Percentiles rank a stretch among this genome's conserved stretches.
phyloP scores from a whole-genome alignment of 495 filamentous ascomycete genomes.

The Hypoxylon intermedium region DNA sequence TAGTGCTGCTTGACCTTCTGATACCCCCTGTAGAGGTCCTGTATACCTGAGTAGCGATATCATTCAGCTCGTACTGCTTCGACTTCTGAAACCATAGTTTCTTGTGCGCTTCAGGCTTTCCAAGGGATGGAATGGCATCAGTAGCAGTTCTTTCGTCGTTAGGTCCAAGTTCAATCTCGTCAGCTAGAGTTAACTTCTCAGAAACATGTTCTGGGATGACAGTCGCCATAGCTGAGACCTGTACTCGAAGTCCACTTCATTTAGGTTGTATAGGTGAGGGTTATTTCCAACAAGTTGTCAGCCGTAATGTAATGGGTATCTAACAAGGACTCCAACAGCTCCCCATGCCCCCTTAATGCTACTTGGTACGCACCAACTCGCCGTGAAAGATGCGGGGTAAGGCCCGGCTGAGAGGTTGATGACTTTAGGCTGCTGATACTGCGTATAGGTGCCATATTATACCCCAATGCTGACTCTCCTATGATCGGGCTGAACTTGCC shows the following conservation, averaged over 20 bases:
- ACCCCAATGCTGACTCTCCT: too few species aligned
- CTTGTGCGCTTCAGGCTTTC: constrained; percentile 43
- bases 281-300: too few species aligned
- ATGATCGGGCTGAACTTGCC: too few species aligned
- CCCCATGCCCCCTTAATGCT: too few species aligned
- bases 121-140: constrained; percentile 46
- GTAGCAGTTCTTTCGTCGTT: constrained; percentile 19
- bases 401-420: constrained; percentile 25
- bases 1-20: not conserved
- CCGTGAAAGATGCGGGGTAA: constrained; percentile 36
- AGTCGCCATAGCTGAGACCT: constrained; percentile 26
- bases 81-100: constrained; percentile 55
- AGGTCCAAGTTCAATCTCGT: constrained; percentile 21
- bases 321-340: too few species aligned
- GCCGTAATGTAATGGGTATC: too few species aligned
- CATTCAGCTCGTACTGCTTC: constrained; percentile 54
- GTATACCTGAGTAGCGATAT: constrained; percentile 63
- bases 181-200: constrained; percentile 16
- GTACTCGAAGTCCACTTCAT: not conserved
- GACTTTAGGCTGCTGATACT: too few species aligned
- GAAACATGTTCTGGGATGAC: constrained; percentile 22
- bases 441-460: too few species aligned
- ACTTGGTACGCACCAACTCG: too few species aligned
- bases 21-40: not conserved
- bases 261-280: not conserved